Percentiles rank a stretch among this genome's conserved stretches.
These are phyloP conservation scores for Candida silvatica DNA, from an alignment of 805 yeast species.

Conservation along the genomic window DNA sequence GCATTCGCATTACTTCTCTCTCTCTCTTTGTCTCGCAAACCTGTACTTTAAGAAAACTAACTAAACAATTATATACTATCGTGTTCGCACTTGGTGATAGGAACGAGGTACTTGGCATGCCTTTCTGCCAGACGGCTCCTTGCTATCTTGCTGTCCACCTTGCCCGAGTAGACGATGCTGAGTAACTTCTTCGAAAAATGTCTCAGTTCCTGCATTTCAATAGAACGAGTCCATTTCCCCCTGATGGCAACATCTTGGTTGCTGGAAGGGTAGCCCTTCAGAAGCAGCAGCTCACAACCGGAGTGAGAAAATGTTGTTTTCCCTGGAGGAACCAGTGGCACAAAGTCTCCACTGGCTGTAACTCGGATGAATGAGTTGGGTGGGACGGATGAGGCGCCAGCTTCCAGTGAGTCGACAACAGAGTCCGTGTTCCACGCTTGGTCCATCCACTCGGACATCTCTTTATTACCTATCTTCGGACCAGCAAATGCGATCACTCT, in stretches of 20 bases:
- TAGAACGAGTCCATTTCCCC: neutral
- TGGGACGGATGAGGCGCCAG: neutral
- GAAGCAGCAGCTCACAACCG: slow-evolving; percentile 1
- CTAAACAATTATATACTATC: neutral
- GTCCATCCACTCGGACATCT: slow-evolving; percentile 46
- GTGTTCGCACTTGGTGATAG: slow-evolving; percentile 1
- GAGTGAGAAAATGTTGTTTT: slow-evolving; percentile 1
- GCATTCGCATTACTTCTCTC: neutral
- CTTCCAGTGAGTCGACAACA: neutral
- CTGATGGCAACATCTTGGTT: neutral
- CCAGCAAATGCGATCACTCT: slow-evolving; percentile 52
- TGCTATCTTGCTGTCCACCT: neutral
- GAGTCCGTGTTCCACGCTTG: slow-evolving; percentile 30
- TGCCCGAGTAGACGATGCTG: neutral
- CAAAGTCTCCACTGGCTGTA: slow-evolving; percentile 1
- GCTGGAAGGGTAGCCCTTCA: neutral
- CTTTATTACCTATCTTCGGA: slow-evolving; percentile 54
- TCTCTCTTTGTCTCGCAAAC: neutral
- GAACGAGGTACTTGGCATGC: slow-evolving; percentile 1
- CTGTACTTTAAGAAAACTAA: neutral
- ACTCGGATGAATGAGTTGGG: slow-evolving; percentile 2
- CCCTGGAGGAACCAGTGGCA: slow-evolving; percentile 2
- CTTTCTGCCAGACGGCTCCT: neutral
- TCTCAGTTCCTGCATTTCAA: slow-evolving; percentile 1
- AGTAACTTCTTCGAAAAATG: neutral